Percentiles rank a stretch among this genome's conserved stretches.
Evolutionary conservation across 2,329 filamentous ascomycete species (phyloP).

Genomic region (Epichloe aotearoae): DNA sequence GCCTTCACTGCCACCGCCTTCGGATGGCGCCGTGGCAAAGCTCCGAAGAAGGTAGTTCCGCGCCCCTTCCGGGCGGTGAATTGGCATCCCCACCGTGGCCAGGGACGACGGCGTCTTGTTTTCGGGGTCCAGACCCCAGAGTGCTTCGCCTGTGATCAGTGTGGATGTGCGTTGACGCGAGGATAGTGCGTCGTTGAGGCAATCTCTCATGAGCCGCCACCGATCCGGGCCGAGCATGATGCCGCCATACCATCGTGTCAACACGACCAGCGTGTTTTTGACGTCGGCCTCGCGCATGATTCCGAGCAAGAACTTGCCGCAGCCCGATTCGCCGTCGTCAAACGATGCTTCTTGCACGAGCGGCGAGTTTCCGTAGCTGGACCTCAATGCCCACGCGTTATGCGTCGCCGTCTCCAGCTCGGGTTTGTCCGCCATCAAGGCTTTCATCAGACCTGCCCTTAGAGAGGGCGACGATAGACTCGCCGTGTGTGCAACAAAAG

Average conservation of each 20-base stretch:
- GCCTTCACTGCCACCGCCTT: slow-evolving; percentile 12
- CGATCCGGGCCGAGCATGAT: slow-evolving; percentile 47
- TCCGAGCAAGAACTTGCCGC: slow-evolving; percentile 42
- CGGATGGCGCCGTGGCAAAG: slow-evolving; percentile 37
- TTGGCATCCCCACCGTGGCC: slow-evolving; percentile 45
- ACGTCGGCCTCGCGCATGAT: slow-evolving; percentile 37
- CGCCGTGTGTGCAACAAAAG: slow-evolving; percentile 41
- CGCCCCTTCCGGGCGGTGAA: slow-evolving; percentile 61
- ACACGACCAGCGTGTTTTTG: slow-evolving; percentile 40
- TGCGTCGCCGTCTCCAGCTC: slow-evolving; percentile 41
- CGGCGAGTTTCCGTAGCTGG: slow-evolving; percentile 22
- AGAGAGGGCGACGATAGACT: slow-evolving; percentile 24
- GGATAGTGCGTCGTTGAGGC: slow-evolving; percentile 40
- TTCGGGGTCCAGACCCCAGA: slow-evolving; percentile 48
- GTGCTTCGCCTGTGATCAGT: slow-evolving; percentile 33
- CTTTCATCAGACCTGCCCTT: slow-evolving; percentile 30
- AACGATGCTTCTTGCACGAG: slow-evolving; percentile 36
- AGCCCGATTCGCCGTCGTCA: slow-evolving; percentile 49
- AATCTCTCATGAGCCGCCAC: slow-evolving; percentile 48
- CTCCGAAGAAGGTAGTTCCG: slow-evolving; percentile 42
- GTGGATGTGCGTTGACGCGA: slow-evolving; percentile 27
- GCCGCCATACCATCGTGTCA: slow-evolving; percentile 51
- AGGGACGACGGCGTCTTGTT: slow-evolving; percentile 28
- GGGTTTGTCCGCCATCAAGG: slow-evolving; percentile 34
- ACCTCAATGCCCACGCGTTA: slow-evolving; percentile 39